Conservation (phyloP, 1,284 basidiomycete species). For the Sphagnurus paluster region DNA sequence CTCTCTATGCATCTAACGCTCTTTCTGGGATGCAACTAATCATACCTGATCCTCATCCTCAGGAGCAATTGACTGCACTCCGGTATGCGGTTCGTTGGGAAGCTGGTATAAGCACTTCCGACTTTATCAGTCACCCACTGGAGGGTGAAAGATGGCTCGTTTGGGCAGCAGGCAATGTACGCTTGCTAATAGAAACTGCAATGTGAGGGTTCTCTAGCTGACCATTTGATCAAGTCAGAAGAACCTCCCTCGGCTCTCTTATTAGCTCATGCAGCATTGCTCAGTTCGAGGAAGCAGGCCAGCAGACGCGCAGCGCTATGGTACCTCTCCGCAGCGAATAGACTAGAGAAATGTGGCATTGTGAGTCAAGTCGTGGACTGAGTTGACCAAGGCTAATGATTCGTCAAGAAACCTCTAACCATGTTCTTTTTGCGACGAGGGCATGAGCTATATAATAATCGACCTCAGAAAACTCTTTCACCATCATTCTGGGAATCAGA, state of each 20-base stretch:
- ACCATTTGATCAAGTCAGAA: conserved; percentile 57
- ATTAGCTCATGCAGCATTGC: conserved; percentile 71
- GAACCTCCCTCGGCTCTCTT: conserved; percentile 75
- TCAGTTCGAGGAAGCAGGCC: conserved; percentile 58
- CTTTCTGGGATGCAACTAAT: conserved; percentile 45
- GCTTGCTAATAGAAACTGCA: conserved; percentile 25
- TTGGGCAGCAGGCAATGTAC: conserved; percentile 76
- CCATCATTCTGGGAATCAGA: conserved; percentile 79
- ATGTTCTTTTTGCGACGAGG: conserved; percentile 76
- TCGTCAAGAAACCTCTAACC: conserved; percentile 72
- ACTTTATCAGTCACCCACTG: conserved; percentile 55
- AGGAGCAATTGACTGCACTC: conserved; percentile 63
- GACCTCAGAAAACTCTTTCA: conserved; percentile 58
- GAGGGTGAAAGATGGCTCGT: conserved; percentile 82
- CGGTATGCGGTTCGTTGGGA: conserved; percentile 76
- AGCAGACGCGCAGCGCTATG: conserved; percentile 68
- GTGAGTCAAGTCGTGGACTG: conserved; percentile 42
- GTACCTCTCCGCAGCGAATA: conserved; percentile 72
- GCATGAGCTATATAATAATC: conserved; percentile 55
- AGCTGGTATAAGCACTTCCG: conserved; percentile 52
- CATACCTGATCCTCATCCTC: conserved; percentile 52
- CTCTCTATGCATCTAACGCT: conserved; percentile 61
- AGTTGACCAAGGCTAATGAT: conserved; percentile 1
- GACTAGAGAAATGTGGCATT: conserved; percentile 77
- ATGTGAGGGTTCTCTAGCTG: conserved; percentile 1